Evolutionary conservation across 108 stramenopile species (phyloP).

Genomic region (Skeletonema marinoi): DNA sequence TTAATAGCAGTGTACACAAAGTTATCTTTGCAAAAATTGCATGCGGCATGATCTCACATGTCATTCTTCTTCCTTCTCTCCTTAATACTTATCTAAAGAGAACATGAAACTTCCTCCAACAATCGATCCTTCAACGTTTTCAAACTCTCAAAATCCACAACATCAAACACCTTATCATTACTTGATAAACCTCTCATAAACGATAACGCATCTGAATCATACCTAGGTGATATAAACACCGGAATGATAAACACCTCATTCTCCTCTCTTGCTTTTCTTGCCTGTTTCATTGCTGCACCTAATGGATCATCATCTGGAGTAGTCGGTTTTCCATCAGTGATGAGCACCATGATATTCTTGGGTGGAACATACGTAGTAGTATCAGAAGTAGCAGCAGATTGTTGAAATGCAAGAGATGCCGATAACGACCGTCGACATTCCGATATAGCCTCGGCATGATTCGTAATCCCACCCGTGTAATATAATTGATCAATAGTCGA

Average conservation of each 20-base stretch:
- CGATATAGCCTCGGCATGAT: slow-evolving; percentile 1
- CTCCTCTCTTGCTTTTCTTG: not conserved
- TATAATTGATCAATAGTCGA: not conserved
- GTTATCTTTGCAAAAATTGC: no score
- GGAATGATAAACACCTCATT: not conserved
- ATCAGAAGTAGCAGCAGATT: not conserved
- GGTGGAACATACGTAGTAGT: not conserved
- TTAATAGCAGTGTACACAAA: no score
- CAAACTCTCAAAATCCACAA: slow-evolving; percentile 28
- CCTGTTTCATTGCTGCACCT: not conserved
- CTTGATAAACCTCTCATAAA: slow-evolving; percentile 30
- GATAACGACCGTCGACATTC: not conserved
- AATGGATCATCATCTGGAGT: not conserved
- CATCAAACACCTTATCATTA: slow-evolving; percentile 41
- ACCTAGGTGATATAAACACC: slow-evolving; percentile 3
- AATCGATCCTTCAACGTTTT: slow-evolving; percentile 30
- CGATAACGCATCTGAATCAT: slow-evolving; percentile 17
- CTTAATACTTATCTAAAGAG: not conserved
- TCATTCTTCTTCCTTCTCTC: not conserved
- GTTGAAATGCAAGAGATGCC: not conserved
- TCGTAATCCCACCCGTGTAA: not conserved
- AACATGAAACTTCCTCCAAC: slow-evolving; percentile 41
- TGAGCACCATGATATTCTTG: not conserved
- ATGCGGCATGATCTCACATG: no score
- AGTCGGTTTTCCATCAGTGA: slow-evolving; percentile 1